These are phyloP conservation scores for Fusarium globosum DNA, from an alignment of 2,329 filamentous ascomycete genomes.

Conservation along the genomic window DNA sequence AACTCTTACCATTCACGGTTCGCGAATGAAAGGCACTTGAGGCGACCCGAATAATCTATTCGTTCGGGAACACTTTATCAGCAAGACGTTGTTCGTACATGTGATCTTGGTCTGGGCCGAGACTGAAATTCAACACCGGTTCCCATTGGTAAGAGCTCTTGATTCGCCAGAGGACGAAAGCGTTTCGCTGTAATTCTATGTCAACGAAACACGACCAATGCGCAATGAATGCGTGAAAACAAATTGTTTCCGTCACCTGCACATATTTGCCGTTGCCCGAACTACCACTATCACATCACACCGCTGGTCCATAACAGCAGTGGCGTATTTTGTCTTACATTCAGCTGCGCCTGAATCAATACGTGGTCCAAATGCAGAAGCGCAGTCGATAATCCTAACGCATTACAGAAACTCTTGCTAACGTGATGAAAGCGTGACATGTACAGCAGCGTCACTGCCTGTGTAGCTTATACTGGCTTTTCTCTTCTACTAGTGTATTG, in stretches of 20 bases:
- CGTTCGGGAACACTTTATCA: rapidly evolving
- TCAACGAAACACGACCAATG: too few relatives aligned
- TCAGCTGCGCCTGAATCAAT: background rate
- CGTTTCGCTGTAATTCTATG: rapidly evolving
- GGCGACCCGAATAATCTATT: rapidly evolving
- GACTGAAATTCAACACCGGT: too few relatives aligned
- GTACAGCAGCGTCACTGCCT: background rate
- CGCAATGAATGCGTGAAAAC: background rate
- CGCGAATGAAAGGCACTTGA: background rate
- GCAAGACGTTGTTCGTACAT: background rate
- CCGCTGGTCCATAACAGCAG: too few relatives aligned
- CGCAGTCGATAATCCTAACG: background rate
- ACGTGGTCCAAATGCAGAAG: background rate
- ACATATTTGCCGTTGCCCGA: rapidly evolving
- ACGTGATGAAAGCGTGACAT: background rate
- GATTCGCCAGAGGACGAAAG: background rate
- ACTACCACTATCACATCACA: background rate
- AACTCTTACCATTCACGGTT: rapidly evolving
- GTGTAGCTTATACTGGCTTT: background rate
- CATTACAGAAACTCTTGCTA: too few relatives aligned
- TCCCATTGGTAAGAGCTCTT: rapidly evolving
- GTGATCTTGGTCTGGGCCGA: rapidly evolving
- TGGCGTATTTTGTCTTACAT: background rate
- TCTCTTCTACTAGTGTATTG: rapidly evolving
- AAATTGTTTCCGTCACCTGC: background rate